Conservation (phyloP, 768 basidiomycete species). For the Xerocomellus amylosporus region DNA sequence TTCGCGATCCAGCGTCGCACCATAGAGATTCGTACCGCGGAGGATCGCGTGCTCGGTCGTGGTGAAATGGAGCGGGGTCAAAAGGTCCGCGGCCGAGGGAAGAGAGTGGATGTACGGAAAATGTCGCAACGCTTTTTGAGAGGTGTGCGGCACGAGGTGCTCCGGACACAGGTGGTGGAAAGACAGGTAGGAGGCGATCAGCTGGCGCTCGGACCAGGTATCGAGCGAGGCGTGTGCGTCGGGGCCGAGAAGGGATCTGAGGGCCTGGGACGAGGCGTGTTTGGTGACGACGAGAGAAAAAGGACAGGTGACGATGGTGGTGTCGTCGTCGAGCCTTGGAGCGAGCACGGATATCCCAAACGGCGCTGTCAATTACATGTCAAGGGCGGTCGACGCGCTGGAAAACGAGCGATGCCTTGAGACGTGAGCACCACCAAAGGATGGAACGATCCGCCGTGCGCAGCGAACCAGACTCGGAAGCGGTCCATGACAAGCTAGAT, state of each 20-base stretch:
- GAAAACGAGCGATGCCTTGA: conserved; percentile 41
- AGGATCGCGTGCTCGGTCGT: conserved; percentile 60
- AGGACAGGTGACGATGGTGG: conserved; percentile 63
- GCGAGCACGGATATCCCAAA: conserved; percentile 55
- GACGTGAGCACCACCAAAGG: conserved; percentile 38
- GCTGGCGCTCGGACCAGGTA: conserved; percentile 62
- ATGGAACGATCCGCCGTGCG: conserved; percentile 52
- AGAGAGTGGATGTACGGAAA: conserved; percentile 65
- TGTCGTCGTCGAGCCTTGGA: conserved; percentile 45
- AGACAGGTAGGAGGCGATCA: conserved; percentile 63
- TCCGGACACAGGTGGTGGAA: conserved; percentile 56
- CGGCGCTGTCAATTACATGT: conserved; percentile 29
- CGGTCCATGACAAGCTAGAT: conserved; percentile 9
- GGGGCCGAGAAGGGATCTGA: conserved; percentile 40
- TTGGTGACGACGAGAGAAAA: conserved; percentile 63
- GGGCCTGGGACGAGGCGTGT: conserved; percentile 41
- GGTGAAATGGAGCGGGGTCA: conserved; percentile 75
- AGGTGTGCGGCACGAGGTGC: too few relatives aligned
- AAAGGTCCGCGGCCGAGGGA: conserved; percentile 53
- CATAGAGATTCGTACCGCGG: conserved; percentile 76
- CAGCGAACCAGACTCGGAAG: conserved; percentile 51
- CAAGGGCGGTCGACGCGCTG: background rate
- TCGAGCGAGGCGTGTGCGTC: conserved; percentile 21
- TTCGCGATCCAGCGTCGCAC: conserved; percentile 68
- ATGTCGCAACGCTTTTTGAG: conserved; percentile 40